Evolutionary conservation across 2,329 filamentous ascomycete species (phyloP), one percentile per base, ranked within the genome.

Genomic region (Sarocladium kiliense): DNA sequence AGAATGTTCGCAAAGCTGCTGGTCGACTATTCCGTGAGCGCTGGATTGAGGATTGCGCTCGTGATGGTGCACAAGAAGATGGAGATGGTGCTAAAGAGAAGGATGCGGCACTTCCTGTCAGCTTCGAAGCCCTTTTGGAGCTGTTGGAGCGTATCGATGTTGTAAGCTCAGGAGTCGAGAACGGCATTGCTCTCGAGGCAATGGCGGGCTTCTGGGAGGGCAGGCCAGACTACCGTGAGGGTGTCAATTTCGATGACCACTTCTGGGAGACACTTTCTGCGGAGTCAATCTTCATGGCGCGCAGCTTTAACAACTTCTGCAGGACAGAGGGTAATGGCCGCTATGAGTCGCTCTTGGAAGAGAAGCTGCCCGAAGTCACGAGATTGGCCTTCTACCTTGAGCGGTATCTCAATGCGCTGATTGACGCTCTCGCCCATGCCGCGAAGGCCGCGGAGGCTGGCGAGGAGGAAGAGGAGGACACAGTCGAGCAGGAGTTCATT

Each of bases 171-270:
- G 92, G 91, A 1, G 84, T 88, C 19, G 92, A 97, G 67, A 89
- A 88, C 55, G 95, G 94, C 5, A 89, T 97, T 57, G 93, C 91
- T 1, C 80, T 95, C 9, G 89, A 97, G 66, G 94, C 94, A 1
- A 97, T 99, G 92, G 87, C 84, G 58, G 89, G 91, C 49, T 97
- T 99, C 71, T 99, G 94, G 94, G 89, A 94, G 61, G 90, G 92
- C 3, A 85, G 94, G 18, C 88, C 90, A 2, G 89, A 94, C 66
- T 92, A 92, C 64, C 78, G 86, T 53, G 86, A 92, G 54, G 83
- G 81, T 27, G 79, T 91, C 54, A 77, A 74, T 23, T 91, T 94
- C 60, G 82, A 87, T 59, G 85, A 92, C 62, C 74, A 77, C 16
- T 93, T 89, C 70, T 95, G 88, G 87, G 85, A 91, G 63, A 88